These are phyloP conservation scores for Obelidium mucronatum DNA, from an alignment of 192 early-diverging fungal species.

Conservation along the genomic window DNA sequence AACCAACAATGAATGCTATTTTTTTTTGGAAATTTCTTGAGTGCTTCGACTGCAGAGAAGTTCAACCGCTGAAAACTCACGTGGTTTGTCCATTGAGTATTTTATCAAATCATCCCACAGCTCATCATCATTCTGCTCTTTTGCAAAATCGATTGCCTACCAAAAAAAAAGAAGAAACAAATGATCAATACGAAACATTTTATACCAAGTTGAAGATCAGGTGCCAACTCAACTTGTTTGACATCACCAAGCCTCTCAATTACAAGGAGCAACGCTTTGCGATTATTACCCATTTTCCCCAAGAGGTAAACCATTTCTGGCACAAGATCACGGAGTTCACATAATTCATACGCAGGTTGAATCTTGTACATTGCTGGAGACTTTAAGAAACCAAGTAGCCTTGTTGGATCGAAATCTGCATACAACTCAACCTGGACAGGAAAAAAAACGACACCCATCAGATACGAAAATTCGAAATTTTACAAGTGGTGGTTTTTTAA, in stretches of 20 bases:
- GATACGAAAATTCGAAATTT: not conserved
- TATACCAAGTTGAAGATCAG: not conserved
- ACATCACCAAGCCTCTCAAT: slow-evolving; percentile 92
- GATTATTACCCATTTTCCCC: slow-evolving; percentile 97
- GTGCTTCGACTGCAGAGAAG: slow-evolving; percentile 6
- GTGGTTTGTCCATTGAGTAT: slow-evolving; percentile 95
- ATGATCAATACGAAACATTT: no score
- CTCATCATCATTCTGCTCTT: slow-evolving; percentile 94
- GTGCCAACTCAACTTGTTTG: slow-evolving; percentile 62
- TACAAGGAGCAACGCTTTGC: slow-evolving; percentile 90
- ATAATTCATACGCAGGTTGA: slow-evolving; percentile 45
- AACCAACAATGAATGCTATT: slow-evolving; percentile 86
- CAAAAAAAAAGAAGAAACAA: slow-evolving; percentile 32
- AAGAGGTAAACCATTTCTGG: slow-evolving; percentile 98
- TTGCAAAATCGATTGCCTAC: slow-evolving; percentile 96
- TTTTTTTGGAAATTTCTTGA: not conserved
- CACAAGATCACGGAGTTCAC: slow-evolving; percentile 86
- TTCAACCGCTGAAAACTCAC: slow-evolving; percentile 56
- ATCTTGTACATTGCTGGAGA: slow-evolving; percentile 37
- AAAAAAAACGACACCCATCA: not conserved
- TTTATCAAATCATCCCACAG: slow-evolving; percentile 95
- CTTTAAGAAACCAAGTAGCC: slow-evolving; percentile 86
- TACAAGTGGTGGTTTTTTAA: not conserved
- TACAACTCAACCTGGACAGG: slow-evolving; percentile 24
- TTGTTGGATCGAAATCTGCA: slow-evolving; percentile 44